Evolutionary conservation across 2,329 filamentous ascomycete genomes (phyloP), one percentile per base, ranked within the genome.

Genomic region (Fusarium equiseti): DNA sequence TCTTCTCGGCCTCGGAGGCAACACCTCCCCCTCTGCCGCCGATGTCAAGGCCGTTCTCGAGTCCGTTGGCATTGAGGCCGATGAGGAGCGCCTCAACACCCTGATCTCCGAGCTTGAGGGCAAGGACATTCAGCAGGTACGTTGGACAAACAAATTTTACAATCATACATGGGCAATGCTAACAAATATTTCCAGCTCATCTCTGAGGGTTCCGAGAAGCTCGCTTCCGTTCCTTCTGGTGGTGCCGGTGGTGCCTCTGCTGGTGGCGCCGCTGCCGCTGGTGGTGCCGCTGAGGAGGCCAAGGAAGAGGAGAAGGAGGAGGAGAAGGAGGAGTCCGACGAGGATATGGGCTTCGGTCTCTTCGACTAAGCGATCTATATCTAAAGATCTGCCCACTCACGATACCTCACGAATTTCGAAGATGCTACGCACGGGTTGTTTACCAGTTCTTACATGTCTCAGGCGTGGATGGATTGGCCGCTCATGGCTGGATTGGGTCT

Each of bases 201-300:
- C 84, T 79, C 93, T 79, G 90, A 95, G 85, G 96, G 96, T 82
- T 90, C 92, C 75, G 81, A 87, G 85, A 99, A 99, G 91, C 94
- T 99, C 80, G 96, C 96, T 79, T 98, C 95, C 85, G 95, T 99
- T 81, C 95, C 96, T 84, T 94, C 93, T 80, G 96, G 95, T 80
- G 95, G 95, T 84, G 89, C 87, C 80, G 94, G 90, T 82, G 92
- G 88, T 84, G 92, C 87, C 78, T 86, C 86, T 79, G 87, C 86
- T 78, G 88, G 87, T 82, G 89, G 85, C 81, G 91, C 85, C 81
- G 92, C 86, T 80, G 91, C 85, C 78, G 91, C 86, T 77, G 91
- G 85, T 76, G 92, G 86, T 77, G 92, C 86, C 77, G 89, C 88
- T 76, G 88, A 87, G 80, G 89, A 90, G 83, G 87, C 87, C 80